These are phyloP conservation scores for Cryptosporidium ubiquitum DNA, from an alignment of 169 alveolate genomes.

Conservation along the genomic window DNA sequence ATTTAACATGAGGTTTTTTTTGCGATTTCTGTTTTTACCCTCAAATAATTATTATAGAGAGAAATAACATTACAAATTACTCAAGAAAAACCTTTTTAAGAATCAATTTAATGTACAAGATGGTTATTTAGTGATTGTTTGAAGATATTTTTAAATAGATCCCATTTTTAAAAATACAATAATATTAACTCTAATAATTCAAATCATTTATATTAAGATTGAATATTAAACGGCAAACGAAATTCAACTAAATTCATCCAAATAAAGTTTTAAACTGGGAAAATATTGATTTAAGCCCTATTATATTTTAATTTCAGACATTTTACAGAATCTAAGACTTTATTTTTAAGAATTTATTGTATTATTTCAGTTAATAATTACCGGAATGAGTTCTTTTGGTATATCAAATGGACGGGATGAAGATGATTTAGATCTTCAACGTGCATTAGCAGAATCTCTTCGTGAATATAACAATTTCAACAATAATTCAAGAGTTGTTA, in stretches of 20 bases:
- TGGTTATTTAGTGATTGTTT: not conserved
- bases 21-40: not conserved
- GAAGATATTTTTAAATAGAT: not conserved
- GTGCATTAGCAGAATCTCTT: constrained; percentile 41
- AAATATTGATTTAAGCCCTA: no score
- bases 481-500: not conserved
- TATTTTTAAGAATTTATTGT: not conserved
- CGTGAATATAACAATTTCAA: not conserved
- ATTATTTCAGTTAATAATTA: no score
- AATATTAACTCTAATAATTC: no score
- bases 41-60: not conserved
- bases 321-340: no score
- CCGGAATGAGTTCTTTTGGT: not conserved
- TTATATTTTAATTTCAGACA: no score
- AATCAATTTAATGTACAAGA: not conserved
- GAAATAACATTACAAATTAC: no score
- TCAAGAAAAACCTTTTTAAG: not conserved
- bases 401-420: not conserved
- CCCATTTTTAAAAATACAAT: no score
- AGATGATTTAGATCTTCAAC: constrained; percentile 51
- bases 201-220: no score
- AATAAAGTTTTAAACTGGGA: not conserved
- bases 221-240: not conserved
- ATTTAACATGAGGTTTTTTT: not conserved
- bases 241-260: not conserved